Base-by-base conservation (phyloP, 176 grass and related monocot species). In the Oryza longistaminata region DNA sequence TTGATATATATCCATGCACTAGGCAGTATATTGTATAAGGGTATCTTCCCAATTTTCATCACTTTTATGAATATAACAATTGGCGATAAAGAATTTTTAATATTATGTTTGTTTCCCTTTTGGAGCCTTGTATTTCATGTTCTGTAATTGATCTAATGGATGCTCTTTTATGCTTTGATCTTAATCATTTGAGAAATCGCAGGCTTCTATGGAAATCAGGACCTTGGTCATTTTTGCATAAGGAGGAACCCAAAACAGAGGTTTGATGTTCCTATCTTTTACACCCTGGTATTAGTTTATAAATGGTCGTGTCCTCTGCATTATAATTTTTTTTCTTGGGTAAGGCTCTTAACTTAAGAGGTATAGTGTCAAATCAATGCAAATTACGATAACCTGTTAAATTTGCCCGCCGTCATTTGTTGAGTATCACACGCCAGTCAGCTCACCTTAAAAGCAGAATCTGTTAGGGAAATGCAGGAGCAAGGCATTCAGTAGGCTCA, bases 131-230 rank as follows among this genome's bases (percentile, higher is more conserved):
- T 61, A 45, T 87, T 21, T 40, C 35, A 2, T 58, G 4, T 67
- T 33, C 19, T 71, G 48, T 78, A 21, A 9, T 82, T 58, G 67
- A 66, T 40, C 6, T 37, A 13, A 66, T 76, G 11, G 5, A 70
- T 64, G 17, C 14, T 27, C 16, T 74, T 83, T 67, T 24, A 42
- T 68, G 43, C 34, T 76, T 25, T 72, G 40, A 37, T 27, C 37
- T 74, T 61, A 74, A 15, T 45, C 70, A 21, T 34, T 49, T 55
- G 49, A 22, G 21, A 77, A 79, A 85, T 46, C 66, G 35, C 91
- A 95, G 96, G 86, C 88, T 98, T 81, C 71, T 83, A 80, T 92
- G 85, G 88, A 98, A 89, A 90, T 79, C 89, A 81, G 96, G 96
- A 75, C 96, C 93, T 25, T 98, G 96, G 96, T 90, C 89, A 70